phyloP scores from a whole-genome alignment of 202 grass and related monocot species.

The Brachypodium distachyon region DNA sequence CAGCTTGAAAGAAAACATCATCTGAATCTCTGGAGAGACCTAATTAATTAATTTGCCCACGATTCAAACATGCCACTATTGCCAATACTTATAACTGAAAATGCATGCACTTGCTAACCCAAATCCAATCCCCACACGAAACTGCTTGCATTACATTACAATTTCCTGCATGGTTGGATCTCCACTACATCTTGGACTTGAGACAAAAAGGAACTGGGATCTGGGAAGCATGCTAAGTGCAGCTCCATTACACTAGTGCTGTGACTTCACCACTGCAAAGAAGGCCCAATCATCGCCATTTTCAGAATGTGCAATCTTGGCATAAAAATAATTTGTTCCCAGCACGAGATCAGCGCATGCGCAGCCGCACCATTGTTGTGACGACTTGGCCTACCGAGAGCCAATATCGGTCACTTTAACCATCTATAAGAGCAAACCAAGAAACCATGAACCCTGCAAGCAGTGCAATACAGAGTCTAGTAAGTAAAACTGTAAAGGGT shows the following conservation, averaged over 20 bases:
- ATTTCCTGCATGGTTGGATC: constrained; percentile 18
- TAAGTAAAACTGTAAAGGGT: neutral
- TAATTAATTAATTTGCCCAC: constrained; percentile 9
- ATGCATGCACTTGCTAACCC: neutral
- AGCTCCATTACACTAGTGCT: constrained; percentile 22
- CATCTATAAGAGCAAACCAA: constrained; percentile 16
- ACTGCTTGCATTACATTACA: neutral
- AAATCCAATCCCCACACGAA: constrained; percentile 4
- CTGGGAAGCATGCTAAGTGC: constrained; percentile 35
- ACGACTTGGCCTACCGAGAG: neutral
- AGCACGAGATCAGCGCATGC: neutral
- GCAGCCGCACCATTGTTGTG: constrained; percentile 19
- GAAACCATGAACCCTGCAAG: constrained; percentile 14
- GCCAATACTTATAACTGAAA: neutral
- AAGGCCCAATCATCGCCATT: neutral
- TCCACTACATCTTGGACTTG: constrained; percentile 23
- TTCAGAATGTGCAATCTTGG: constrained; percentile 7
- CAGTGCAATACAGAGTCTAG: neutral
- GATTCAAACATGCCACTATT: constrained; percentile 20
- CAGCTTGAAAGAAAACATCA: neutral
- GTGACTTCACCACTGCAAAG: constrained; percentile 2
- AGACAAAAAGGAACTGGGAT: constrained; percentile 20
- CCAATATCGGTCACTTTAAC: neutral
- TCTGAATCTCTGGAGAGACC: neutral
- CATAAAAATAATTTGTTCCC: neutral